A percentile compares a stretch with the other conserved stretches of the same genome.
phyloP scores from a whole-genome alignment of 805 yeast genomes.

The Yarrowia sp. region DNA sequence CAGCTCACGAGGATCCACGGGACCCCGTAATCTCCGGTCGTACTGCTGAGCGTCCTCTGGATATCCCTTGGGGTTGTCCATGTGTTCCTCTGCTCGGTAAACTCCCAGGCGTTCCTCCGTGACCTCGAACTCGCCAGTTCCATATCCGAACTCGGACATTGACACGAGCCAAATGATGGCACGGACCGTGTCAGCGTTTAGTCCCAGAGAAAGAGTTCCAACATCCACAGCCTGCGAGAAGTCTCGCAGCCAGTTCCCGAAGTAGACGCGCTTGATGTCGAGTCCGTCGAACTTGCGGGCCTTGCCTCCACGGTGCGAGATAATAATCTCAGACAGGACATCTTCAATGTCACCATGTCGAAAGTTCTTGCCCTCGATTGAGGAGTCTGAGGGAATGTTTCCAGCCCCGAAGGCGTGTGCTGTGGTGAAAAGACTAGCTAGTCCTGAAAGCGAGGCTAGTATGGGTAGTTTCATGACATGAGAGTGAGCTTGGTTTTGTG shows the following conservation, averaged over 20 bases:
- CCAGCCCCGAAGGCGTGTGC: conserved; percentile 33
- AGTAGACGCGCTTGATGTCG: conserved; percentile 32
- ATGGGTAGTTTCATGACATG: conserved; percentile 23
- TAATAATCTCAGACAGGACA: conserved; percentile 28
- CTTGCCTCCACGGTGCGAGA: conserved; percentile 29
- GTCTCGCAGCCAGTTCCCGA: conserved; percentile 34
- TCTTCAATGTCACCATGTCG: conserved; percentile 34
- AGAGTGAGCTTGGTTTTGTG: conserved; percentile 11
- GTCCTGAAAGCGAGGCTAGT: conserved; percentile 23
- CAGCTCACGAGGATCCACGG: conserved; percentile 30
- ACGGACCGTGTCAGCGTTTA: conserved; percentile 29
- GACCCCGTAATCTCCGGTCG: conserved; percentile 30
- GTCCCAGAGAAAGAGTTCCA: conserved; percentile 29
- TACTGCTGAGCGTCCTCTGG: conserved; percentile 31
- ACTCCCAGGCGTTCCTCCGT: conserved; percentile 31
- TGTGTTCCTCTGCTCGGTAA: conserved; percentile 33
- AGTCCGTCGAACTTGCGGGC: conserved; percentile 30
- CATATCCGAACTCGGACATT: conserved; percentile 32
- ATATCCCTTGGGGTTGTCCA: conserved; percentile 32
- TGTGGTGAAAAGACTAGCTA: conserved; percentile 9
- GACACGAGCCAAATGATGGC: conserved; percentile 30
- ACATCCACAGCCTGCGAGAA: conserved; percentile 34
- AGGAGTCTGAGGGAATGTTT: conserved; percentile 31
- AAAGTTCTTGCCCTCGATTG: conserved; percentile 32
- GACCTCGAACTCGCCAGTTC: conserved; percentile 34